Conservation (phyloP, 2,329 filamentous ascomycete genomes). For the Penicillium sp. region DNA sequence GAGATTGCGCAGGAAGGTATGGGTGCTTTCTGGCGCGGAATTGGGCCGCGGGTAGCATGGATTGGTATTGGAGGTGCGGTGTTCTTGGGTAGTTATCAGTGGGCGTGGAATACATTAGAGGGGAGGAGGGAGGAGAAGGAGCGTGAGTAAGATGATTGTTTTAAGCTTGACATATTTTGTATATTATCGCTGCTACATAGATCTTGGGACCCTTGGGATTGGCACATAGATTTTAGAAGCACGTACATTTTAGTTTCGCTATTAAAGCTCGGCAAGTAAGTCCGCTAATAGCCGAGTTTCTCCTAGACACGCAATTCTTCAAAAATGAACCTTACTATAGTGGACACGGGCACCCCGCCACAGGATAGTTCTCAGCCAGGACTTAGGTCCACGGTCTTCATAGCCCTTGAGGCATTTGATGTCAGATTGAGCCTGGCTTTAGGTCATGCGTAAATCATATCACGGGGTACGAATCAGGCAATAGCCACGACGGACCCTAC, state of each 20-base stretch:
- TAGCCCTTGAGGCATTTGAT: not conserved
- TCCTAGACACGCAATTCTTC: not conserved
- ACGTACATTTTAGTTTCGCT: not conserved
- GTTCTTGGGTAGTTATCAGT: conserved; percentile 92
- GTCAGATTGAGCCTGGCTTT: not conserved
- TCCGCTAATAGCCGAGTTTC: not conserved
- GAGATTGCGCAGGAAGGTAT: conserved; percentile 59
- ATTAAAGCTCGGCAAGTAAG: not conserved
- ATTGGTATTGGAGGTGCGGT: conserved; percentile 93
- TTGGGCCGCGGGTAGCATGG: conserved; percentile 85
- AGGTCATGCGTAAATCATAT: not conserved
- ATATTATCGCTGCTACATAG: not conserved
- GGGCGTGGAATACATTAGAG: conserved; percentile 73
- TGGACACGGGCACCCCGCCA: not conserved
- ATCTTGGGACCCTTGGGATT: not conserved
- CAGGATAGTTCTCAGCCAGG: not conserved
- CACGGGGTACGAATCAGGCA: not conserved
- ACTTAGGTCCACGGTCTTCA: not conserved
- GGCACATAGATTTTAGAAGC: not conserved
- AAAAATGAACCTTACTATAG: not conserved
- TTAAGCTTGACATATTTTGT: not conserved
- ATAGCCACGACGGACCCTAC: not conserved
- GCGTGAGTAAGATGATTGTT: not conserved
- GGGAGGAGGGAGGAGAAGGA: conserved; percentile 29
- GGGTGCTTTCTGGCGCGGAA: conserved; percentile 49